Percentiles rank a stretch among this genome's conserved stretches.
Conservation (phyloP, 2,329 filamentous ascomycete genomes). For the Cytospora schulzeri region DNA sequence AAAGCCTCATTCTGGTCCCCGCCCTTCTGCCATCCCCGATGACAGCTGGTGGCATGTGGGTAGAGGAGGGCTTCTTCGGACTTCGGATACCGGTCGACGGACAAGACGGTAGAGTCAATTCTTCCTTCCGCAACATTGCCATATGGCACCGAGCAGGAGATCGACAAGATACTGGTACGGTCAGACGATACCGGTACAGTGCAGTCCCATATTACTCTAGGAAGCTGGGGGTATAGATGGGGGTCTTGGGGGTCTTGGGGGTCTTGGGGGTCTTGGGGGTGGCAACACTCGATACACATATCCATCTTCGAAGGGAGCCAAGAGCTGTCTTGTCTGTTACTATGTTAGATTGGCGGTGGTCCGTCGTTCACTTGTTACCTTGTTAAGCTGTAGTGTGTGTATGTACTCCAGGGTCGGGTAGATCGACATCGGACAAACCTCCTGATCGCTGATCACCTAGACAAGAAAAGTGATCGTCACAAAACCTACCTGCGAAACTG, state of each 20-base stretch:
- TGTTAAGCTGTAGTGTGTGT: no score
- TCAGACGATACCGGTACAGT: no score
- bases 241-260: no score
- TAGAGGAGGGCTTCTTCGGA: background rate
- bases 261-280: no score
- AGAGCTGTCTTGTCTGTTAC: no score
- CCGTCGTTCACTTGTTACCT: no score
- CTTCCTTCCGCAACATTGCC: no score
- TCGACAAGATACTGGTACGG: background rate
- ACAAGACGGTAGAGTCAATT: no score
- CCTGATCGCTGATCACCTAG: constrained; percentile 19
- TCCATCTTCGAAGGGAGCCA: no score
- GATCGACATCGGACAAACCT: constrained; percentile 20
- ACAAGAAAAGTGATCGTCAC: background rate
- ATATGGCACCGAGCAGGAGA: background rate
- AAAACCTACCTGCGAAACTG: background rate
- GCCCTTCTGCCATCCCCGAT: background rate
- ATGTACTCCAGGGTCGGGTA: background rate
- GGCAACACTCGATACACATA: no score
- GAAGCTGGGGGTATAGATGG: no score
- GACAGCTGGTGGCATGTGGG: background rate
- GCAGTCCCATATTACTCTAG: no score
- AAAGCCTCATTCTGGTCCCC: background rate
- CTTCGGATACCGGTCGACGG: background rate
- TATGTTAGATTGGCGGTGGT: background rate